Conservation (phyloP, 148 eudicot genomes). For the Rhododendron kiyosumense region DNA sequence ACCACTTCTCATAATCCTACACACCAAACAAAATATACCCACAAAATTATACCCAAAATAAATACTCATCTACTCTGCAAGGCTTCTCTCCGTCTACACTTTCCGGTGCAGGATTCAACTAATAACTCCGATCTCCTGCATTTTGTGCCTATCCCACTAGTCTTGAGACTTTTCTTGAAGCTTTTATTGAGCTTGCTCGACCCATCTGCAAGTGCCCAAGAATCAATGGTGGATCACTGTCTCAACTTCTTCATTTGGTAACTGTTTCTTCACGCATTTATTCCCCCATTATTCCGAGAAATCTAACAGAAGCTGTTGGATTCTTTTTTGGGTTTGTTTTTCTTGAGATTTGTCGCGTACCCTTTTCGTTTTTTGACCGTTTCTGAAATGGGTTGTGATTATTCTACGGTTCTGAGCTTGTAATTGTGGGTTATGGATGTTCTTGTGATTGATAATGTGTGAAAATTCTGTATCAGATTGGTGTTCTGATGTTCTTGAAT, state of each 20-base stretch:
- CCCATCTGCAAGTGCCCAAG: neutral
- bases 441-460: neutral
- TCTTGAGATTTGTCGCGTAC: neutral
- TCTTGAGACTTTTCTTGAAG: neutral
- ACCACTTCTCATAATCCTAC: neutral
- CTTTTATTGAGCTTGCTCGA: neutral
- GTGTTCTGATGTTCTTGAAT: neutral
- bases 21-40: neutral
- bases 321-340: neutral
- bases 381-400: slow-evolving; percentile 4
- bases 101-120: slow-evolving; percentile 10
- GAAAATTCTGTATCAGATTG: neutral
- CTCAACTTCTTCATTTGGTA: slow-evolving; percentile 4
- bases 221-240: neutral
- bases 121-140: slow-evolving; percentile 10
- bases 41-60: neutral
- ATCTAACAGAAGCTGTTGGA: neutral
- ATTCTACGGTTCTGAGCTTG: neutral
- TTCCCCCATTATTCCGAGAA: neutral
- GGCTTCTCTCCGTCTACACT: slow-evolving; percentile 3
- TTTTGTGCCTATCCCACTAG: neutral
- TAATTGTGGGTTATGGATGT: neutral
- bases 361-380: neutral
- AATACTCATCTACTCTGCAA: neutral
- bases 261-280: neutral